Evolutionary conservation across 495 filamentous ascomycete genomes (phyloP), one percentile per base, ranked within the genome.

Genomic region (Xylaria telfairii): DNA sequence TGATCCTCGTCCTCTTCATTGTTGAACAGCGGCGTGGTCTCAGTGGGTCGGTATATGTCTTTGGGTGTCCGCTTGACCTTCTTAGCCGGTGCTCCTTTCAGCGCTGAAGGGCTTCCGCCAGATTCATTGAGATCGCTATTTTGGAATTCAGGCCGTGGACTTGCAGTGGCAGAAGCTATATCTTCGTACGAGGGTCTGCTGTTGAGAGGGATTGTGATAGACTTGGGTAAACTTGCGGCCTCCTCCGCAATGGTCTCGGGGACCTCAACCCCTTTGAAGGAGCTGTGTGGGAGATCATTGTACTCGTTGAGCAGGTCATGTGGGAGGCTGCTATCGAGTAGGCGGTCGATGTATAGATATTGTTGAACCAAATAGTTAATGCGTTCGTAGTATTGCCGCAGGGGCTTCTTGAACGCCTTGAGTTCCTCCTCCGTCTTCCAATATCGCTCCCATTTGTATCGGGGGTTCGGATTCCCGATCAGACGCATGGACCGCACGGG

Each of bases 231-330:
- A 10, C 68, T 72, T 7, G 72, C 71, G 1, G 72, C 69, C 69
- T 83, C 78, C 68, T 91, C 90, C 17, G 79, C 68, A 70, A 91
- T 90, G 51, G 88, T 90, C 15, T 81, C 76, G 0, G 89, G 89
- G 17, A 90, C 81, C 54, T 87, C 81, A 26, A 90, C 73, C 39
- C 78, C 77, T 44, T 72, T 81, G 61, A 76, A 81, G 21, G 78
- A 83, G 9, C 75, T 77, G 32, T 76, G 71, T 34, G 82, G 75
- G 68, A 87, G 81, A 56, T 88, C 76, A 65, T 88, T 87, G 79
- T 98, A 98, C 74, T 97, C 95, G 74, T 96, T 92, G 62, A 98
- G 88, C 19, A 98, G 83, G 75, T 92, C 89, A 71, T 94, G 93
- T 0, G 94, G 93, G 7, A 97, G 83, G 8, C 93, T 94, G 15